Conservation (phyloP, 2,329 filamentous ascomycete species). For the Aschersonia sp. region DNA sequence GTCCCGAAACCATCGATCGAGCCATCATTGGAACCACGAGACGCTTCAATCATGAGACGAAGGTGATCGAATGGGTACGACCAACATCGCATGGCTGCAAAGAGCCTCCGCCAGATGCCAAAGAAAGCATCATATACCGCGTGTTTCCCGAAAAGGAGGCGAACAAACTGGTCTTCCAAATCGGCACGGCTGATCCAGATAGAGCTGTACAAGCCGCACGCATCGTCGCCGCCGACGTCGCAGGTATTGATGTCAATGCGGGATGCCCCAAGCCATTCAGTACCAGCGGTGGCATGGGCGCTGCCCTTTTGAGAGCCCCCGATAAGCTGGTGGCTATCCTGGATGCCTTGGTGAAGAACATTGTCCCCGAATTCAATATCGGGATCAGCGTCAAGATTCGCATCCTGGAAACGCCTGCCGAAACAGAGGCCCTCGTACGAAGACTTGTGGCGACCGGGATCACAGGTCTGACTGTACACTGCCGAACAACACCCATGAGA, state of each 20-base stretch:
- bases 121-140: constrained; percentile 66
- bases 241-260: constrained; percentile 91
- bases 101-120: constrained; percentile 35
- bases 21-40: constrained; percentile 79
- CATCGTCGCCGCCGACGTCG: constrained; percentile 73
- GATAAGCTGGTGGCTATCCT: constrained; percentile 76
- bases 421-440: constrained; percentile 65
- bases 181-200: constrained; percentile 74
- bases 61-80: constrained; percentile 75
- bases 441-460: constrained; percentile 78
- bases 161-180: constrained; percentile 70
- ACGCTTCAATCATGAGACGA: constrained; percentile 58
- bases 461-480: constrained; percentile 83
- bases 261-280: constrained; percentile 98
- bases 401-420: constrained; percentile 59
- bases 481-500: constrained; percentile 90
- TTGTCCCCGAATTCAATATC: constrained; percentile 66
- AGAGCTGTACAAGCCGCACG: constrained; percentile 73
- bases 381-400: constrained; percentile 97
- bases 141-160: constrained; percentile 67
- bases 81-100: constrained; percentile 55
- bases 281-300: constrained; percentile 88
- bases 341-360: constrained; percentile 63
- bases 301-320: constrained; percentile 72
- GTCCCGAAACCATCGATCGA: constrained; percentile 87